Evolutionary conservation across 805 yeast genomes (phyloP).

Genomic region (Wickerhamiella australiensis): DNA sequence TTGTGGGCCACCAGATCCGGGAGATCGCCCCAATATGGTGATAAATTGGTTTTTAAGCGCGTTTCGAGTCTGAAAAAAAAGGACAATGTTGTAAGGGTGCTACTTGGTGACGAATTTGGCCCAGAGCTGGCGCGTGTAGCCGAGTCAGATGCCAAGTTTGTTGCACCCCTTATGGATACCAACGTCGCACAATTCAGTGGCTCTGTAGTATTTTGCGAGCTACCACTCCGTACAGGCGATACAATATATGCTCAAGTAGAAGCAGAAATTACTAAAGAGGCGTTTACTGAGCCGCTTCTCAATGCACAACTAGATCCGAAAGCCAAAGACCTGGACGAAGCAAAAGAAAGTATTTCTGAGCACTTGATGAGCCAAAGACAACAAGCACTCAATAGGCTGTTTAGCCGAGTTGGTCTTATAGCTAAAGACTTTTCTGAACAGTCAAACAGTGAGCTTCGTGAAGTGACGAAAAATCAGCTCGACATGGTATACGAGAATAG

Average conservation of each 20-base stretch:
- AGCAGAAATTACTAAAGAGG: conserved; percentile 38
- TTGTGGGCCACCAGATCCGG: conserved; percentile 31
- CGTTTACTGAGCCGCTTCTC: conserved; percentile 28
- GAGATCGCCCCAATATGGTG: conserved; percentile 24
- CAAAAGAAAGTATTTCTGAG: conserved; percentile 45
- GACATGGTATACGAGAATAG: conserved; percentile 56
- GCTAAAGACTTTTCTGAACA: conserved; percentile 21
- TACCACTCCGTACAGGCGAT: conserved; percentile 60
- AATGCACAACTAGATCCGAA: conserved; percentile 18
- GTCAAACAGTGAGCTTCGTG: conserved; percentile 27
- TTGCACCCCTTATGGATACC: conserved; percentile 53
- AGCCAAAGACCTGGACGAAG: conserved; percentile 19
- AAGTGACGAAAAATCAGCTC: conserved; percentile 57
- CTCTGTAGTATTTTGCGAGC: conserved; percentile 46
- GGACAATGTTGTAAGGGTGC: conserved; percentile 26
- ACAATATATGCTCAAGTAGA: conserved; percentile 58
- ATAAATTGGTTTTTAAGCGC: conserved; percentile 24
- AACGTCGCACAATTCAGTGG: conserved; percentile 42
- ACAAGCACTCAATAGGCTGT: conserved; percentile 42
- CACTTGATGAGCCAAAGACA: conserved; percentile 41
- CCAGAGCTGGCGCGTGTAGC: conserved; percentile 69
- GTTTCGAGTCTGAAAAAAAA: conserved; percentile 14
- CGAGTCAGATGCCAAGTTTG: conserved; percentile 51
- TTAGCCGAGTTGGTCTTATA: conserved; percentile 35
- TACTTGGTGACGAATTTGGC: conserved; percentile 21